Evolutionary conservation across 176 grass and related monocot genomes (phyloP), one percentile per base, ranked within the genome.

Genomic region (Bolboschoenus planiculmis): DNA sequence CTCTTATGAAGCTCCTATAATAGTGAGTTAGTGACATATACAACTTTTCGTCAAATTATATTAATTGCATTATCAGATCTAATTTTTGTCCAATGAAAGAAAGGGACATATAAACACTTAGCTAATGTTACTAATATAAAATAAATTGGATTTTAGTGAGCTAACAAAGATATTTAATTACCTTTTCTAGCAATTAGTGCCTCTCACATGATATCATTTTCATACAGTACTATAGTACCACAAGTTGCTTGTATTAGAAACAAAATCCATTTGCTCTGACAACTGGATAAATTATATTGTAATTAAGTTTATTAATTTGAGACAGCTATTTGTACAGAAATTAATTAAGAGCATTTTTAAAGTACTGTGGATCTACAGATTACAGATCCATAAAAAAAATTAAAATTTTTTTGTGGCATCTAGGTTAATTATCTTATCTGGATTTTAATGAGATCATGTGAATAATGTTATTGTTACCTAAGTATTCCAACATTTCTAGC

Each of bases 201-300:
- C 40, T 26, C 23, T 74, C 70, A 74, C 70, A 74, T 74, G 70
- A 74, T 74, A 1, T 47, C 23, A 10, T 48, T 48, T 74, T 74
- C 70, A 74, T 16, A 74, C 24, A 10, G 70, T 74, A 74, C 42
- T 48, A 48, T 71, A 30, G 42, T 74, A 74, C 36, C 68, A 47
- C 70, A 74, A 74, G 10, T 48, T 74, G 70, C 70, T 74, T 29
- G 15, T 46, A 30, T 30, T 74, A 74, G 70, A 74, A 74, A 74
- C 23, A 46, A 48, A 47, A 74, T 74, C 70, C 23, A 47, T 37
- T 67, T 48, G 70, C 13, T 74, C 70, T 74, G 70, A 74, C 70
- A 74, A 74, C 40, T 48, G 40, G 40, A 0, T 15, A 73, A 44
- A 26, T 46, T 27, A 48, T 74, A 53, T 14, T 53, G 23, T 30